Base-by-base conservation (phyloP, 148 eudicot genomes). In the Persicaria tinctoria region DNA sequence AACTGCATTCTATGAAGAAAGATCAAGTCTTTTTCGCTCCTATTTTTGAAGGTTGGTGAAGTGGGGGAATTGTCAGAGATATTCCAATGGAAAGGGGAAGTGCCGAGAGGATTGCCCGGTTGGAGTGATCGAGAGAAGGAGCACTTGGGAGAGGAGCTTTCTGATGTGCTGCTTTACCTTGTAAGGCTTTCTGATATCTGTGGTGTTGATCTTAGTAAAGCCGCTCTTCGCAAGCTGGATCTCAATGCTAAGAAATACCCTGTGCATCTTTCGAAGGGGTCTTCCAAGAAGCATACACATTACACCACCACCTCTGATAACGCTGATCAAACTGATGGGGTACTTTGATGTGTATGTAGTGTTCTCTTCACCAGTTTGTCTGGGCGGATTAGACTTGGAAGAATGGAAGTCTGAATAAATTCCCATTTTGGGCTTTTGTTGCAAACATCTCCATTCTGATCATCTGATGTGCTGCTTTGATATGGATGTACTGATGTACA, bases 11-110 rank as follows among this genome's bases (percentile, higher is more conserved):
- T 54, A 54, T 54, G 59, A 5, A 54, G 18, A 59, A 18, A 59
- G 23, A 12, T 23, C 3, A 4, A 59, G 64, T 51, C 11, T 12
- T 41, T 55, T 49, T 6, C 5, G 7, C 20, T 50, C 3, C 5
- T 6, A 75, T 1, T 53, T 18, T 77, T 55, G 2, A 74, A 89
- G 93, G 91, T 89, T 18, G 93, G 93, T 46, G 93, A 89, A 79
- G 93, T 89, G 45, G 93, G 93, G 76, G 93, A 89, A 45, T 50
- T 89, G 20, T 89, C 90, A 9, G 93, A 87, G 90, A 86, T 89
- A 76, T 89, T 89, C 68, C 93, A 89, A 47, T 89, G 93, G 93
- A 89, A 83, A 78, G 93, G 93, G n/a, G 91, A 89, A 79, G 93
- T 89, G 7, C 84, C 83, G 73, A 87, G 86, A 79, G 93, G 91